Conservation (phyloP, 352 stramenopile species). For the Pythium sukuiense region DNA sequence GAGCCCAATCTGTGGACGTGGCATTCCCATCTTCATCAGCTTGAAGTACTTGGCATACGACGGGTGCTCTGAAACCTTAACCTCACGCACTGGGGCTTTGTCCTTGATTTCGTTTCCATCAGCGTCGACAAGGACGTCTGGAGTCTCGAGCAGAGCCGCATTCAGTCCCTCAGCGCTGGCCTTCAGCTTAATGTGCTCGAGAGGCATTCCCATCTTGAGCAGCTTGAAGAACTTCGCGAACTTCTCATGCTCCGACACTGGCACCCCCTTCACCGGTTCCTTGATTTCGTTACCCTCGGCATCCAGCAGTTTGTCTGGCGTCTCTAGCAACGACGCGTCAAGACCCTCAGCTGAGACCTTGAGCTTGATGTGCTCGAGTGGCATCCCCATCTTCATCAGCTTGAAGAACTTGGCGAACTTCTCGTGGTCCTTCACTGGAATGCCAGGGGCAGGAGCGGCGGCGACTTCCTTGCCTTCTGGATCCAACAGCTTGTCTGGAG, state of each 20-base stretch:
- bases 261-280: slow-evolving; percentile 31
- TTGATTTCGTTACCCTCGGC: slow-evolving; percentile 53
- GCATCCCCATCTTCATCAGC: slow-evolving; percentile 89
- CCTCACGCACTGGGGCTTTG: slow-evolving; percentile 23
- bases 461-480: slow-evolving; percentile 45
- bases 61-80: slow-evolving; percentile 80
- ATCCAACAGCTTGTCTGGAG: slow-evolving; percentile 53
- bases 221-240: slow-evolving; percentile 95
- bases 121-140: slow-evolving; percentile 37
- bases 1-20: slow-evolving; percentile 89
- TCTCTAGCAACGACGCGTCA: slow-evolving; percentile 52
- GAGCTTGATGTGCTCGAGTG: slow-evolving; percentile 86
- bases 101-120: slow-evolving; percentile 31
- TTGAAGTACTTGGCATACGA: slow-evolving; percentile 95
- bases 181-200: slow-evolving; percentile 90
- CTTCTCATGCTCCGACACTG: slow-evolving; percentile 61
- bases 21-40: slow-evolving; percentile 95
- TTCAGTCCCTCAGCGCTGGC: slow-evolving; percentile 64
- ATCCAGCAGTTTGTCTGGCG: slow-evolving; percentile 56
- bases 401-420: slow-evolving; percentile 95
- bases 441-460: slow-evolving; percentile 20
- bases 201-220: slow-evolving; percentile 82
- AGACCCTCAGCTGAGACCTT: slow-evolving; percentile 69
- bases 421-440: slow-evolving; percentile 82
- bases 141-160: slow-evolving; percentile 56